A percentile compares a stretch with the other conserved stretches of the same genome.
Conservation (phyloP, 2,329 filamentous ascomycete species). For the Stemphylium lycopersici region DNA sequence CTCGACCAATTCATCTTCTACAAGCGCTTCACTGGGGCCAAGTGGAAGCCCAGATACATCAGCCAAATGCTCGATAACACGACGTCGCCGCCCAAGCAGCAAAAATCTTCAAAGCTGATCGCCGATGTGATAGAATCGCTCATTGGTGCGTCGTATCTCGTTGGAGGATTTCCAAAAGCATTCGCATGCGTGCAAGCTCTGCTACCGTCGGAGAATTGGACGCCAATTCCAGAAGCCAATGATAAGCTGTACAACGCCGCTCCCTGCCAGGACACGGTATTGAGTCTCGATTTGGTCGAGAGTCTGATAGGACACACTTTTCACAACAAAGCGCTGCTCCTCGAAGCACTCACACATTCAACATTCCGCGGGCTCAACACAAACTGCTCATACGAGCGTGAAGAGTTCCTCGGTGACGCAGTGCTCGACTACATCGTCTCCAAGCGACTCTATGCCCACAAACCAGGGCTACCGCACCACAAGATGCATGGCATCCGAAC, state of each 20-base stretch:
- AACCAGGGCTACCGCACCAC: slow-evolving; percentile 57
- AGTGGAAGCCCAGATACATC: slow-evolving; percentile 74
- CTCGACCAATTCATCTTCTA: slow-evolving; percentile 77
- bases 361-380: slow-evolving; percentile 58
- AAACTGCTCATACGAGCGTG: slow-evolving; percentile 68
- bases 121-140: slow-evolving; percentile 89
- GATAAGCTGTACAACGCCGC: slow-evolving; percentile 34
- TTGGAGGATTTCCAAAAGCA: slow-evolving; percentile 70
- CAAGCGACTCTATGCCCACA: slow-evolving; percentile 61
- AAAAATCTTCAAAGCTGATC: slow-evolving; percentile 75
- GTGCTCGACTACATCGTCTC: slow-evolving; percentile 81
- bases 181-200: slow-evolving; percentile 65
- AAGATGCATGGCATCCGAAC: slow-evolving; percentile 79
- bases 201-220: slow-evolving; percentile 66
- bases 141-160: slow-evolving; percentile 74
- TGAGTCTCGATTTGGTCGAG: slow-evolving; percentile 59
- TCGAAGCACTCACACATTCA: slow-evolving; percentile 81
- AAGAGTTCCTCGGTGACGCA: slow-evolving; percentile 89
- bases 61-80: slow-evolving; percentile 46
- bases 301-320: slow-evolving; percentile 75
- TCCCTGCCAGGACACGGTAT: slow-evolving; percentile 13
- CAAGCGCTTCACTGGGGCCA: slow-evolving; percentile 68
- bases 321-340: slow-evolving; percentile 66
- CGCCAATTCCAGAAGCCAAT: slow-evolving; percentile 28
- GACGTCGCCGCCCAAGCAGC: slow-evolving; percentile 34